Evolutionary conservation across 495 filamentous ascomycete species (phyloP).

Genomic region (Chlorociboria aeruginascens): DNA sequence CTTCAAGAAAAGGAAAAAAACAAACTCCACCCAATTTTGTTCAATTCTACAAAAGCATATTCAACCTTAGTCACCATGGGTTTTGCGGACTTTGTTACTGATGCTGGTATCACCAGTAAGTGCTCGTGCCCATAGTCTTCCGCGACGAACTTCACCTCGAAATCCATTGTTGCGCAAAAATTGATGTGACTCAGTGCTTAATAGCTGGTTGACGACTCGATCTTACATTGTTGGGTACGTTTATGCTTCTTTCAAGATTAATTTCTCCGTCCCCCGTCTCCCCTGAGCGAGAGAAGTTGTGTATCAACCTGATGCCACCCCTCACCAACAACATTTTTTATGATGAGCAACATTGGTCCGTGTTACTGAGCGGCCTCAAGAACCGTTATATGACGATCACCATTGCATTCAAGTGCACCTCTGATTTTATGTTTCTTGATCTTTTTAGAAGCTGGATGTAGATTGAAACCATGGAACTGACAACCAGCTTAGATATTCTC

Average conservation of each 20-base stretch:
- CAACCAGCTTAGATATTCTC: conserved; percentile 46
- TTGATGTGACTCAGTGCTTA: conserved; percentile 56
- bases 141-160: conserved; percentile 5
- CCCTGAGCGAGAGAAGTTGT: not conserved
- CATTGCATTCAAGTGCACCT: conserved; percentile 65
- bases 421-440: conserved; percentile 45
- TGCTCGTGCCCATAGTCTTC: conserved; percentile 8
- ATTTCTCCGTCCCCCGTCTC: conserved; percentile 7
- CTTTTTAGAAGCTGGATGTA: conserved; percentile 6
- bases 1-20: not conserved
- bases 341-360: conserved; percentile 97
- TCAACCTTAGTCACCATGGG: conserved; percentile 49
- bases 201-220: conserved; percentile 79
- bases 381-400: conserved; percentile 79
- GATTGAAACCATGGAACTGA: conserved; percentile 20
- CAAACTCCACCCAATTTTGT: conserved; percentile 6
- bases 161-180: conserved; percentile 23
- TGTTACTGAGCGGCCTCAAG: conserved; percentile 99
- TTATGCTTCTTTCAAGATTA: conserved; percentile 21
- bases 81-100: conserved; percentile 84
- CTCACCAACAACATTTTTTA: conserved; percentile 22
- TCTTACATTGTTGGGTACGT: conserved; percentile 90
- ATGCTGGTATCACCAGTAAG: conserved; percentile 78
- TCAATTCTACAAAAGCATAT: conserved; percentile 1
- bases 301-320: not conserved